Evolutionary conservation across 2,329 filamentous ascomycete genomes (phyloP), one percentile per base, ranked within the genome.

Genomic region (Diaporthe sp.): DNA sequence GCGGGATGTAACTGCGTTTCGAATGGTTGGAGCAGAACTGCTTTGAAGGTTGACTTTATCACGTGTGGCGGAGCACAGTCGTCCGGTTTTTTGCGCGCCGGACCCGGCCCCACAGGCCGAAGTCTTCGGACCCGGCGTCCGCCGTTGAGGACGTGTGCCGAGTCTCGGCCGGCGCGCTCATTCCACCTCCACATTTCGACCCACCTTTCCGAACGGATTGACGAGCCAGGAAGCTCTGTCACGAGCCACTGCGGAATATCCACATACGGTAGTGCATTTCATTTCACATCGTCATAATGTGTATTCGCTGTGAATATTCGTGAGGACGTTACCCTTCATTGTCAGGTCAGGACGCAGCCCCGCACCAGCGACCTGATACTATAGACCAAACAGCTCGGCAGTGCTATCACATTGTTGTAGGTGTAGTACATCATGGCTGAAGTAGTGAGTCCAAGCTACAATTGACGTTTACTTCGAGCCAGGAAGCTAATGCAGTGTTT

Each of bases 371-470:
- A 17, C 25, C 15, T 15, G 25, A 57, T 57, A 57, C 53, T 6
- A 31, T 31, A 57, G 25, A 57, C 28, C 53, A 57, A 31, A 31
- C 53, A 57, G 53, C 77, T 77, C 19, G 78, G 77, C 8, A 79
- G 79, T 15, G 82, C 72, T 22, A 51, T 25, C 22, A n/a, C 3
- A 17, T 22, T 51, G 19, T n/a, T 31, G 25, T 55, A 31, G 4
- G 31, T 80, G 79, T 62, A 82, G 81, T 61, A 83, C 65, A 74
- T 37, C 37, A 77, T 76, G 74, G 49, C 74, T 28, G 76, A 77
- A 68, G 49, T 71, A 34, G 75, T 76, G 42, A 75, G 74, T 68
- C 34, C n/a, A 22, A 37, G 10, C 46, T 22, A 22, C 22, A 37
- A 31, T 42, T 55, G 31, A 9, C 49, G 31, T 31, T 55, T 2